Conservation (phyloP, 495 filamentous ascomycete species). For the Trichoderma asperelloides region DNA sequence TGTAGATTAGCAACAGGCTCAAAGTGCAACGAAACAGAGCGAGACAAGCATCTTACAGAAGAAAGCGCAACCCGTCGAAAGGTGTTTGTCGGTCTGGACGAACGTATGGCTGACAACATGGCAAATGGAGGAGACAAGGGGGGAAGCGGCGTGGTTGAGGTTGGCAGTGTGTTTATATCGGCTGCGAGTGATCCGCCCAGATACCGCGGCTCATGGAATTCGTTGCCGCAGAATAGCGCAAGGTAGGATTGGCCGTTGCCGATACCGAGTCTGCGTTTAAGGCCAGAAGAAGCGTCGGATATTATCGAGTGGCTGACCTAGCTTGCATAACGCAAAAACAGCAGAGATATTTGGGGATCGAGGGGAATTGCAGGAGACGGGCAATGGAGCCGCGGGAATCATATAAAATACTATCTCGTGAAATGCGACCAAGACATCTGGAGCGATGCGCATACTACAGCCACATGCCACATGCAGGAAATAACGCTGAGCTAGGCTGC, state of each 20-base stretch:
- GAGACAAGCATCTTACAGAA: not conserved
- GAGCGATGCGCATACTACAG: not conserved
- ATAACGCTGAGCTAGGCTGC: not conserved
- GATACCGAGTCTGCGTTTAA: not conserved
- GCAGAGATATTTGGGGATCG: not conserved
- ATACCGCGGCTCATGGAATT: not conserved
- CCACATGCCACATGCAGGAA: slow-evolving; percentile 6
- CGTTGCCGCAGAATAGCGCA: not conserved
- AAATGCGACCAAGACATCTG: not conserved
- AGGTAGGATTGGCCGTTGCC: not conserved
- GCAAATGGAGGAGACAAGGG: not conserved
- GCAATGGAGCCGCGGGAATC: not conserved
- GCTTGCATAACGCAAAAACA: not conserved
- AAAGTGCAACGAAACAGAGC: not conserved
- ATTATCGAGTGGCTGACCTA: not conserved
- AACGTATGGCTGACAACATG: slow-evolving; percentile 5
- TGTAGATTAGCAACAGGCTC: not conserved
- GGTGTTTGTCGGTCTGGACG: slow-evolving; percentile 2
- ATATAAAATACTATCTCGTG: not conserved
- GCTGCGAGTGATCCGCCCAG: not conserved
- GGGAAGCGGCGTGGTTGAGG: not conserved
- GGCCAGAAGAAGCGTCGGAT: not conserved
- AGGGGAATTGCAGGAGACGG: not conserved
- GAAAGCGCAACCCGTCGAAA: slow-evolving; percentile 9
- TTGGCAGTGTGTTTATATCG: not conserved